A percentile compares a stretch with the other conserved stretches of the same genome.
Evolutionary conservation across 1,284 basidiomycete species (phyloP).

Genomic region (Cryptococcus sp.): DNA sequence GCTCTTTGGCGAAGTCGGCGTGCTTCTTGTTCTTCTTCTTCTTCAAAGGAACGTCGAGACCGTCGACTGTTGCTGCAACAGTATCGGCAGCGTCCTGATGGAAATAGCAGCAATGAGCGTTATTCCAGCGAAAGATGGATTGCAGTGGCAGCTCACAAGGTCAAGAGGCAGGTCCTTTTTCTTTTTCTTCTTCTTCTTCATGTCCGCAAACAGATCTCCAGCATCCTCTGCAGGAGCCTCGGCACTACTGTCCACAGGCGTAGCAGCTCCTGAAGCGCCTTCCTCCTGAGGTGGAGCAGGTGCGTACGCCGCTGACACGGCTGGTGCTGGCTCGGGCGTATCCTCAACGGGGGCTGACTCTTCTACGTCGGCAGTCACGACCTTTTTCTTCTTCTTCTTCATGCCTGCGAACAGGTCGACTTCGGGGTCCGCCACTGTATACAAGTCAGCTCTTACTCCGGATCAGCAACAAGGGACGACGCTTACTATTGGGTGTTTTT

Average conservation of each 20-base stretch:
- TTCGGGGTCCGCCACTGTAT: conserved; percentile 50
- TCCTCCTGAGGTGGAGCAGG: conserved; percentile 32
- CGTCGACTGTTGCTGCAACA: conserved; percentile 48
- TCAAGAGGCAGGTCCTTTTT: conserved; percentile 54
- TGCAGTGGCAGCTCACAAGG: conserved; percentile 29
- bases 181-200: conserved; percentile 60
- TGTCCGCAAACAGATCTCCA: conserved; percentile 55
- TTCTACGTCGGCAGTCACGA: conserved; percentile 50
- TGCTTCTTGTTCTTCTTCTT: conserved; percentile 58
- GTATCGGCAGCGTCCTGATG: conserved; percentile 27
- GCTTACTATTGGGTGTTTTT: neutral
- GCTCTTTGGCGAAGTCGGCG: conserved; percentile 73
- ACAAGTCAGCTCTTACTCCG: conserved; percentile 1
- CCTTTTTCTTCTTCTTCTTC: conserved; percentile 59
- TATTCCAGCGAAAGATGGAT: neutral
- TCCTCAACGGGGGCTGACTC: conserved; percentile 45
- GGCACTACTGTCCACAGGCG: conserved; percentile 18
- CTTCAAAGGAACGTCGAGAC: conserved; percentile 56
- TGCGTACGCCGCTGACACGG: conserved; percentile 22
- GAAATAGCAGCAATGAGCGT: neutral
- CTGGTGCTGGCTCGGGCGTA: conserved; percentile 35
- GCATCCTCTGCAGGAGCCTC: conserved; percentile 38
- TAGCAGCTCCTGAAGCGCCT: conserved; percentile 27
- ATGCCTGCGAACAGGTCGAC: conserved; percentile 57
- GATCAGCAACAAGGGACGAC: neutral